These are phyloP conservation scores for Vitis hybrid DNA, from an alignment of 177 flowering plant genomes.

Conservation along the genomic window DNA sequence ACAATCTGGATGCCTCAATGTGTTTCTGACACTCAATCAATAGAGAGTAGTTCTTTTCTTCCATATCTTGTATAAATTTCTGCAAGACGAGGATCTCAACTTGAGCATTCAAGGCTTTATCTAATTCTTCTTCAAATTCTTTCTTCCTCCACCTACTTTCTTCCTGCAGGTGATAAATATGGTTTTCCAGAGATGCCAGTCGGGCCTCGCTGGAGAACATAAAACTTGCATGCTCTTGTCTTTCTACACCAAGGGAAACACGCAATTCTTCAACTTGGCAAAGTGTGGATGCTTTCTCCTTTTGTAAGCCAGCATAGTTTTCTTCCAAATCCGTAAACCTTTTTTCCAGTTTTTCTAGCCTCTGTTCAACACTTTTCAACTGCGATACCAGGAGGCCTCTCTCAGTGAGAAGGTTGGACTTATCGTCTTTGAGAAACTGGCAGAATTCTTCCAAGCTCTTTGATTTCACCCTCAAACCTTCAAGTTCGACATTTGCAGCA, in stretches of 20 bases:
- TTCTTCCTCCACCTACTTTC: slow-evolving; percentile 48
- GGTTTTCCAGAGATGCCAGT: slow-evolving; percentile 47
- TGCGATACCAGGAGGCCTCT: slow-evolving; percentile 42
- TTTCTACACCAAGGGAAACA: slow-evolving; percentile 43
- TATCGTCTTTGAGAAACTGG: slow-evolving; percentile 53
- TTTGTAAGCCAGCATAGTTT: slow-evolving; percentile 52
- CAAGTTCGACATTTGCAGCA: slow-evolving; percentile 58
- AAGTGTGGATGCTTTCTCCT: slow-evolving; percentile 52
- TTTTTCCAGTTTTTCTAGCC: slow-evolving; percentile 53
- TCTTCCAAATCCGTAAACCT: slow-evolving; percentile 53
- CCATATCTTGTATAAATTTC: slow-evolving; percentile 66
- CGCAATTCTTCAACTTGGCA: slow-evolving; percentile 54
- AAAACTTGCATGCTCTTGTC: slow-evolving; percentile 52
- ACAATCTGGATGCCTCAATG: slow-evolving; percentile 51
- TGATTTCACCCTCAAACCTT: slow-evolving; percentile 49
- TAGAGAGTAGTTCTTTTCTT: slow-evolving; percentile 57
- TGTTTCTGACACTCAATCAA: slow-evolving; percentile 65
- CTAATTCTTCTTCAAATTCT: slow-evolving; percentile 75
- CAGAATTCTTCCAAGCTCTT: slow-evolving; percentile 63
- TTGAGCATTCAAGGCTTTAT: slow-evolving; percentile 65
- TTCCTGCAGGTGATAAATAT: slow-evolving; percentile 55
- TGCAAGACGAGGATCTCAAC: slow-evolving; percentile 78
- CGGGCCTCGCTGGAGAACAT: slow-evolving; percentile 45
- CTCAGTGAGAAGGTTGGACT: slow-evolving; percentile 51
- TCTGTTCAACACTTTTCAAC: slow-evolving; percentile 45